phyloP scores from a whole-genome alignment of 192 early-diverging fungal genomes.

The Paraglomus brasilianum region DNA sequence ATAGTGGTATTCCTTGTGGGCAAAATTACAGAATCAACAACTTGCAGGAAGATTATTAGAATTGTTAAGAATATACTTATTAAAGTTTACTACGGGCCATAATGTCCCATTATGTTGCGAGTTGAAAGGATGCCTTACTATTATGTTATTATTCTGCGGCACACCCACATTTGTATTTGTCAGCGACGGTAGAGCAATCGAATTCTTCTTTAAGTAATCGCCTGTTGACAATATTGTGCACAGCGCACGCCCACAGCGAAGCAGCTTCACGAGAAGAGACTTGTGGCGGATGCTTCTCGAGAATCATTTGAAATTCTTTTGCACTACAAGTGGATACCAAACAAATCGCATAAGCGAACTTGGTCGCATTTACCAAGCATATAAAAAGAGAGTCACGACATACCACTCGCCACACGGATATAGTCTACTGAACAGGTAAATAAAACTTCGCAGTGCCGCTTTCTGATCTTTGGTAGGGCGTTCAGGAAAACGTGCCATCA shows the following conservation, averaged over 20 bases:
- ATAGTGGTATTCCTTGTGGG: too few relatives aligned
- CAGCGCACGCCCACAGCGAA: conserved; percentile 83
- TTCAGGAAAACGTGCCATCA: conserved; percentile 83
- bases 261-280: conserved; percentile 67
- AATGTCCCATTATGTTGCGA: too few relatives aligned
- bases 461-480: conserved; percentile 76
- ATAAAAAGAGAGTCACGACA: conserved; percentile 5
- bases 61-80: too few relatives aligned
- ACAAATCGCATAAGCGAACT: not conserved
- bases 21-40: too few relatives aligned
- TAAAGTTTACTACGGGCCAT: too few relatives aligned
- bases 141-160: conserved; percentile 35
- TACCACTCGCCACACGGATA: conserved; percentile 98
- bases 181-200: conserved; percentile 75
- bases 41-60: too few relatives aligned
- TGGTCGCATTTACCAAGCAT: not conserved
- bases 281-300: conserved; percentile 78
- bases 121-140: not conserved
- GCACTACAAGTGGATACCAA: conserved; percentile 55
- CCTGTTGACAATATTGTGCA: conserved; percentile 93
- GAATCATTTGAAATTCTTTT: conserved; percentile 76
- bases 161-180: conserved; percentile 89
- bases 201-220: conserved; percentile 76
- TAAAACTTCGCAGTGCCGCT: conserved; percentile 72
- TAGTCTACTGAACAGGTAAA: conserved; percentile 78